Base-by-base conservation (phyloP, 352 stramenopile genomes). In the Globisporangium okanoganense region DNA sequence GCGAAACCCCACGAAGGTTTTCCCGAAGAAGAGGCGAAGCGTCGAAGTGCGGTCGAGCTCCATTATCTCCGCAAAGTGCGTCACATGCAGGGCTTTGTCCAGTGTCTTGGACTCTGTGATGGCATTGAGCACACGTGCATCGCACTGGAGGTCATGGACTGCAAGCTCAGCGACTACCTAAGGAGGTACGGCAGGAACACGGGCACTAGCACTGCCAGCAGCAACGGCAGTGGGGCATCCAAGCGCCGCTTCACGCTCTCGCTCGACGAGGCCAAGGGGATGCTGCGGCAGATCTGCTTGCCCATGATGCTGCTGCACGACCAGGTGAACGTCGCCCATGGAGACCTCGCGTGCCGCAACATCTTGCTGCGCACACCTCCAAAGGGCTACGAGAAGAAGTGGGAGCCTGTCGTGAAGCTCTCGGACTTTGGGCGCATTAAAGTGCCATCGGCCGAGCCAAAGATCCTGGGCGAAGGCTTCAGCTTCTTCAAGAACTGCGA, bases 401-500 rank as follows among this genome's bases (percentile, higher is more conserved):
- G 79, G 74, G 82, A 90, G 53, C 85, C 85, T 2, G 76, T 90
- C 18, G 81, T 92, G 40, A 94, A 94, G 49, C 76, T 94, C 10
- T 90, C 82, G 14, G 85, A 94, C 62, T 92, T 94, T 61, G 82
- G 85, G 4, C 85, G 85, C 61, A 88, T 94, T 67, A 87, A 87
- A 38, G 72, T 83, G 3, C 79, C 78, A 3, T 70, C 78, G 22
- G 64, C 73, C 12, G 85, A 94, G 61, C 82, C 85, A 16, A 76
- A 80, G 56, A 87, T 94, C 31, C 75, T 92, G 13, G 77, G 84
- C 31, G 76, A 70, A 18, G 70, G 68, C 16, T 92, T 94, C 53
- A 94, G 85, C 53, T 94, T 94, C 47, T 82, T 75, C 69, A 94
- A 94, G 58, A 94, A 94, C 69, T 84, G 71, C 35, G 85, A 94